Conservation (phyloP, 176 grass and related monocot species). For the Aechmea fasciata region DNA sequence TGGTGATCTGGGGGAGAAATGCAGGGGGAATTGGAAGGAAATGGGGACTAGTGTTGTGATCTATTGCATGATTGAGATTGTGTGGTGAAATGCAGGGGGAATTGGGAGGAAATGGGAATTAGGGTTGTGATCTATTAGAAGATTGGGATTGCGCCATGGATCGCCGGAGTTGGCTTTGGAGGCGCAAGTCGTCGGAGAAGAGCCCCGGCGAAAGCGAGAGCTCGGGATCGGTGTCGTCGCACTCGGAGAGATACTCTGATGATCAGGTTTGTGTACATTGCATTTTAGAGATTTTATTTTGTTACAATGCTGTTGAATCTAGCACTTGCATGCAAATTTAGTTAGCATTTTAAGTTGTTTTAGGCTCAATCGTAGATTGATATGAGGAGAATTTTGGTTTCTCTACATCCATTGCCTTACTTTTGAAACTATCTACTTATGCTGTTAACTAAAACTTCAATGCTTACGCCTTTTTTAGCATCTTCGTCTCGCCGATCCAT, state of each 20-base stretch:
- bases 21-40: constrained; percentile 2
- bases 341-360: no score
- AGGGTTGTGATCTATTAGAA: constrained; percentile 16
- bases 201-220: constrained; percentile 36
- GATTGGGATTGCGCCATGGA: constrained; percentile 35
- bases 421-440: background rate
- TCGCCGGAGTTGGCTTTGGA: constrained; percentile 38
- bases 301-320: constrained; percentile 9
- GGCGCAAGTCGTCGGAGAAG: constrained; percentile 40
- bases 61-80: constrained; percentile 2
- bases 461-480: no score
- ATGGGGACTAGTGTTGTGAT: background rate
- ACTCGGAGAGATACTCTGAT: constrained; percentile 12
- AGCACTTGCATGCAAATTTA: background rate
- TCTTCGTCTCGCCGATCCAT: no score
- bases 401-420: no score
- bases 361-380: no score
- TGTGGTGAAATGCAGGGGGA: constrained; percentile 2
- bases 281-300: background rate
- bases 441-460: background rate
- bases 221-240: constrained; percentile 25
- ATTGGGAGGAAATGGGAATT: constrained; percentile 7
- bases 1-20: background rate
- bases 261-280: constrained; percentile 39
- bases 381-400: no score